Percentiles rank a stretch among this genome's conserved stretches.
These are phyloP conservation scores for Yamadazyma paraphyllophila DNA, from an alignment of 805 yeast genomes.

Conservation along the genomic window DNA sequence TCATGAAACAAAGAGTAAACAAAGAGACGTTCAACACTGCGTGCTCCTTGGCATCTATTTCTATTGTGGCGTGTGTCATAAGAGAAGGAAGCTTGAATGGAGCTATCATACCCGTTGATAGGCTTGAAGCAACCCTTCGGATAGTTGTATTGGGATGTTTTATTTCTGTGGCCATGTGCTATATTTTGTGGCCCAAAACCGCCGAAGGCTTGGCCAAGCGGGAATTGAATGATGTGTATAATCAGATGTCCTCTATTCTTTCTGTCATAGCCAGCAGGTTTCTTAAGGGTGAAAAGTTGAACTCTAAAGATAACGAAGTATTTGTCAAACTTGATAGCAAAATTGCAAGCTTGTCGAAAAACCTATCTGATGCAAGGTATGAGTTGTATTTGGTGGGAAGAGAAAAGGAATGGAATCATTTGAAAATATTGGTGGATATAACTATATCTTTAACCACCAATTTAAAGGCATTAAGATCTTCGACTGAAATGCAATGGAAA, in stretches of 20 bases:
- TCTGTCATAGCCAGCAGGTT: slow-evolving; percentile 48
- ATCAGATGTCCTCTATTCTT: slow-evolving; percentile 49
- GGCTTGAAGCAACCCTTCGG: slow-evolving; percentile 51
- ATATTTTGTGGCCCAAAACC: slow-evolving; percentile 59
- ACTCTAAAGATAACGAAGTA: slow-evolving; percentile 36
- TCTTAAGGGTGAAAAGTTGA: slow-evolving; percentile 45
- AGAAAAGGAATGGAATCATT: slow-evolving; percentile 50
- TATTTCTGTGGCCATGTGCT: slow-evolving; percentile 59
- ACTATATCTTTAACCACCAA: slow-evolving; percentile 53
- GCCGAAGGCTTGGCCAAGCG: slow-evolving; percentile 48
- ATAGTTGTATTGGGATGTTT: slow-evolving; percentile 63
- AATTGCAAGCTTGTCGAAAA: slow-evolving; percentile 35
- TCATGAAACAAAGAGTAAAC: slow-evolving; percentile 63
- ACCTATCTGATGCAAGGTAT: slow-evolving; percentile 57
- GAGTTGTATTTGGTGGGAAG: slow-evolving; percentile 57
- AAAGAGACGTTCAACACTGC: slow-evolving; percentile 77
- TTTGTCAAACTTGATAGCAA: slow-evolving; percentile 39
- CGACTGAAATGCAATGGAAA: slow-evolving; percentile 66
- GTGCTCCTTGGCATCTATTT: slow-evolving; percentile 71
- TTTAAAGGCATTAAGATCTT: slow-evolving; percentile 64
- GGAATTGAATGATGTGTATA: slow-evolving; percentile 50
- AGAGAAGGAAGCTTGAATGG: slow-evolving; percentile 69
- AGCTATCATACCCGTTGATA: slow-evolving; percentile 53
- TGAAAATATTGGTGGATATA: slow-evolving; percentile 48
- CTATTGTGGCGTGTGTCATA: slow-evolving; percentile 65